Evolutionary conservation across 2,329 filamentous ascomycete species (phyloP), one percentile per base, ranked within the genome.

Genomic region (Fusarium nurragi): DNA sequence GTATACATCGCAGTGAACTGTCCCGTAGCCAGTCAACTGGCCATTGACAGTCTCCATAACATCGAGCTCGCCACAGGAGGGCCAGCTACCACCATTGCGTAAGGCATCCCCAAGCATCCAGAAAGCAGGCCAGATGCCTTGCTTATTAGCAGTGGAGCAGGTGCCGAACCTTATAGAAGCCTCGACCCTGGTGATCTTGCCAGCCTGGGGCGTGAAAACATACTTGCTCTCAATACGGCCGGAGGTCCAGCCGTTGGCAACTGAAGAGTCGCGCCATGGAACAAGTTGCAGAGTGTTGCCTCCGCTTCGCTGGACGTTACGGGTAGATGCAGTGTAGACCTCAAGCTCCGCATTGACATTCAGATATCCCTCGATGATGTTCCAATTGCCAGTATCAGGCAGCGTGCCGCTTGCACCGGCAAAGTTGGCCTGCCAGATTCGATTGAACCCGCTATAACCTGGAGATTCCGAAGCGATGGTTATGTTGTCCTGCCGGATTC

Each of bases 281-380:
- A 84, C 78, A 45, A 85, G 75, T 71, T 85, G 83, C 5, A 85
- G 72, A 0, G 83, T 84, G 6, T 73, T 63, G 11, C 81, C 83
- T 5, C 83, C 83, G 16, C 79, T 81, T 41, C 81, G 76, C 68
- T 85, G 83, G 4, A 83, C 69, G 71, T 85, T 84, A 48, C 70
- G 61, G 22, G 70, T 75, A n/a, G 77, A 79, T 3, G 72, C 66
- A 9, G 77, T 79, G 73, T 86, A 86, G 1, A 75, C 74, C 65
- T 85, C 77, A 30, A 77, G 71, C 73, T 85, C 83, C 54, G 77
- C 74, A 73, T 85, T 85, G 67, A 79, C 77, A 47, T 78, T 72
- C 1, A 81, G 66, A 64, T 80, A 63, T 3, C 67, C 73, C 4
- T 73, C 67, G 37, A 78, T 76, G 54, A 82, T 77, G 71, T 81